Percentiles rank a stretch among this genome's conserved stretches.
These are phyloP conservation scores for Calcarisporium arbuscula DNA, from an alignment of 2,329 filamentous ascomycete species.

Conservation along the genomic window DNA sequence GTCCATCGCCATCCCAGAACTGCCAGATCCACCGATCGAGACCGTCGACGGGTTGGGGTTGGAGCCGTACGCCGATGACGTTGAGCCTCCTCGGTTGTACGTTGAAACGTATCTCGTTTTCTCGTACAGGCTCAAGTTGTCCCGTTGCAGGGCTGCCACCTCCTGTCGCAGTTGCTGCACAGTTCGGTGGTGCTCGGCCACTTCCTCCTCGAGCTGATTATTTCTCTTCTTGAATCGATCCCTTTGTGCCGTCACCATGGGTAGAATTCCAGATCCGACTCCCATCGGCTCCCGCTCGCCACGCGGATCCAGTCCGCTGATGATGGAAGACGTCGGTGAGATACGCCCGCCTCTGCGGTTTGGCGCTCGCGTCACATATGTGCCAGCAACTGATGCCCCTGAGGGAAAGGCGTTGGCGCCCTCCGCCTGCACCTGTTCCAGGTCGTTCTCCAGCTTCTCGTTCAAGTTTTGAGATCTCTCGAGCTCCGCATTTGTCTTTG, in stretches of 20 bases:
- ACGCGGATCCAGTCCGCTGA: conserved; percentile 85
- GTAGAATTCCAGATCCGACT: conserved; percentile 79
- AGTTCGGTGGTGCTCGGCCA: conserved; percentile 75
- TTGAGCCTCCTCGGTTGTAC: conserved; percentile 70
- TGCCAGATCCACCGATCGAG: conserved; percentile 47
- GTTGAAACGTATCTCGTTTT: conserved; percentile 95
- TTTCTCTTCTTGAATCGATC: conserved; percentile 98
- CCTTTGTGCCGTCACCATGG: conserved; percentile 96
- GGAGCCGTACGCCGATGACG: conserved; percentile 58
- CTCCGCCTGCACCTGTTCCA: conserved; percentile 81
- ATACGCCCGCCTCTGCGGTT: conserved; percentile 61
- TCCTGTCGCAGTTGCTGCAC: conserved; percentile 86
- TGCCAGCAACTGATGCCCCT: conserved; percentile 87
- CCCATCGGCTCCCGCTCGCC: conserved; percentile 57
- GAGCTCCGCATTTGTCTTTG: conserved; percentile 75
- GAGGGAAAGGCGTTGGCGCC: conserved; percentile 78
- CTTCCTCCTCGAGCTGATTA: conserved; percentile 78
- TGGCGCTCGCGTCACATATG: conserved; percentile 62
- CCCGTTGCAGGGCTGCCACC: conserved; percentile 85
- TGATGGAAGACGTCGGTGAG: conserved; percentile 95
- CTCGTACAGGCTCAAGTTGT: conserved; percentile 93
- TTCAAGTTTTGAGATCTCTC: conserved; percentile 81
- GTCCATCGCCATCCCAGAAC: conserved; percentile 64
- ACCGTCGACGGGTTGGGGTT: conserved; percentile 74
- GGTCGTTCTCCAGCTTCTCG: conserved; percentile 83